Conservation (phyloP, 352 stramenopile species). For the Globisporangium nodosum region DNA sequence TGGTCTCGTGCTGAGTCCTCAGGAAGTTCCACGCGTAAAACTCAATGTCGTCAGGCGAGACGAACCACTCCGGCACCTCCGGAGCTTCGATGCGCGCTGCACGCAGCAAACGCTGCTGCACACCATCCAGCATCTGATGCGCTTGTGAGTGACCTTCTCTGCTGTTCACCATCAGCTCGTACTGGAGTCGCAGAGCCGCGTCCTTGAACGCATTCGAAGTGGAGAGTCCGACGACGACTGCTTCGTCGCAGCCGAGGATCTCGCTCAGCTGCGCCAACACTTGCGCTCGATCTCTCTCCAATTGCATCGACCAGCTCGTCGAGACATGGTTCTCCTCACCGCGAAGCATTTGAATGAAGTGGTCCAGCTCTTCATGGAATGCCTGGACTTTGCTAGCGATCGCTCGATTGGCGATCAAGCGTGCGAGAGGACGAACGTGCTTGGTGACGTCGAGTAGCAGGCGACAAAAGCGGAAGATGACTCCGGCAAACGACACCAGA, state of each 20-base stretch:
- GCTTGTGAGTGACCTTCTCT: background rate
- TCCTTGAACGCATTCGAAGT: background rate
- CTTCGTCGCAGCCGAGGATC: background rate
- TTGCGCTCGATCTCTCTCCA: background rate
- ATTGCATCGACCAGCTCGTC: background rate
- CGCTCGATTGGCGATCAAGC: background rate
- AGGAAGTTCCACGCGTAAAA: conserved; percentile 5
- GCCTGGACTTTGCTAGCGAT: background rate
- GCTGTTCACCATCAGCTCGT: no score
- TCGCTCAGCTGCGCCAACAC: background rate
- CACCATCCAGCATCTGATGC: background rate
- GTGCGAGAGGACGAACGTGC: background rate
- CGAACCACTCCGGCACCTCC: conserved; percentile 5
- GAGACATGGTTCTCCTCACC: background rate
- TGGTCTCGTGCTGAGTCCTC: no score
- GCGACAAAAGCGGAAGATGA: conserved; percentile 2
- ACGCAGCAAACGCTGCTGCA: background rate
- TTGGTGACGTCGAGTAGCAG: conserved; percentile 4
- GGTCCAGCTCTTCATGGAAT: background rate
- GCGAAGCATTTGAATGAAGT: background rate
- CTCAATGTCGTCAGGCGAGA: background rate
- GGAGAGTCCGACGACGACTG: background rate
- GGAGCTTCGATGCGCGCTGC: background rate
- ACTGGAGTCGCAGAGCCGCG: no score
- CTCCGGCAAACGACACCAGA: background rate